Percentiles rank a stretch among this genome's conserved stretches.
Conservation (phyloP, 371 early-diverging fungal genomes). For the Mortierella sp. region DNA sequence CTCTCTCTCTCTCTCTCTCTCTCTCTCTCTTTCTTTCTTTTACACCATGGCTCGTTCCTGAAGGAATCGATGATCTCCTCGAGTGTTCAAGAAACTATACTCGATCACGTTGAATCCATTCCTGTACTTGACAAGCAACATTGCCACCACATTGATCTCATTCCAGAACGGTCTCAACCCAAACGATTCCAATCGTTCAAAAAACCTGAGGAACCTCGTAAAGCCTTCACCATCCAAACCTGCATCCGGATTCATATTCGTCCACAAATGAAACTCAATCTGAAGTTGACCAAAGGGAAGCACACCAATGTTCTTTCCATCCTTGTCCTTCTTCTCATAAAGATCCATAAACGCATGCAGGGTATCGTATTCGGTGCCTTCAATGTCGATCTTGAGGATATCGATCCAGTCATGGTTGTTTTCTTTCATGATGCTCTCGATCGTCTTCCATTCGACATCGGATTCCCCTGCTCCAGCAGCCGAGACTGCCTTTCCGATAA, state of each 20-base stretch:
- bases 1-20: too few species aligned
- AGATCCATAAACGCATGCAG: constrained; percentile 4
- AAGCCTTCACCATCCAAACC: not conserved
- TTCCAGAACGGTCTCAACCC: constrained; percentile 19
- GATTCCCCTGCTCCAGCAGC: not conserved
- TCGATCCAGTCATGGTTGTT: constrained; percentile 16
- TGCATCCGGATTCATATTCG: not conserved
- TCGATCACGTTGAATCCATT: not conserved
- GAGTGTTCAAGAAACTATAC: constrained; percentile 15
- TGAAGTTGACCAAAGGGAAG: constrained; percentile 16
- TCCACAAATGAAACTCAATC: constrained; percentile 9
- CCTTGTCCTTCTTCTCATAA: not conserved
- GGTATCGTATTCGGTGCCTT: constrained; percentile 13
- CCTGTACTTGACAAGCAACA: not conserved
- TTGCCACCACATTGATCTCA: constrained; percentile 8
- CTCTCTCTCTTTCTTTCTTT: not conserved
- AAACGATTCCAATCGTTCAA: constrained; percentile 11
- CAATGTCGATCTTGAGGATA: constrained; percentile 17
- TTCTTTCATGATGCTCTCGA: constrained; percentile 14
- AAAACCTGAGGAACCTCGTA: constrained; percentile 3
- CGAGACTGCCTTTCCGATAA: not conserved
- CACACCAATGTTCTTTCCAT: not conserved
- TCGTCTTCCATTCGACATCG: constrained; percentile 9
- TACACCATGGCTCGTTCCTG: constrained; percentile 1
- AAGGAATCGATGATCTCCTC: not conserved